These are phyloP conservation scores for Hyaloscypha variabilis DNA, from an alignment of 495 filamentous ascomycete species.

Conservation along the genomic window DNA sequence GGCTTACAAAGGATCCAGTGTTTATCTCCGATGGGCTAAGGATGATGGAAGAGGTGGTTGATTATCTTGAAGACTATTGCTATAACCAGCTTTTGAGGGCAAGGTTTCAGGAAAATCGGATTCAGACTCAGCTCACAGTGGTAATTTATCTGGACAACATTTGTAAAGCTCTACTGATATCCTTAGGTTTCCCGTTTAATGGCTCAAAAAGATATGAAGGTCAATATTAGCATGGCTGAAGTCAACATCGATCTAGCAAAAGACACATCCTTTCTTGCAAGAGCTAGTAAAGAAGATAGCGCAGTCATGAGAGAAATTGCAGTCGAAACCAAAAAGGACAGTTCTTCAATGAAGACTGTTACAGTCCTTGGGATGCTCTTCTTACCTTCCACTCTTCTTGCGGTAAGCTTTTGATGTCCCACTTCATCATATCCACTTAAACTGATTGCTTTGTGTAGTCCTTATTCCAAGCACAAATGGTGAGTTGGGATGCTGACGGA, in stretches of 20 bases:
- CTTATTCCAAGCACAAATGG: not conserved
- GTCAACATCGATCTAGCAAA: not conserved
- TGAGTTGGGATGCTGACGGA: not conserved
- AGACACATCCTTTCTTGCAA: not conserved
- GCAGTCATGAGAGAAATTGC: slow-evolving; percentile 35
- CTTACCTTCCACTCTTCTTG: slow-evolving; percentile 51
- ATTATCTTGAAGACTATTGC: not conserved
- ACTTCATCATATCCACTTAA: not conserved
- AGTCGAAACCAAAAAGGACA: slow-evolving; percentile 53
- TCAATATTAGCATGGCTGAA: slow-evolving; percentile 1
- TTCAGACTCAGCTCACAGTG: not conserved
- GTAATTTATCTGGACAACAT: not conserved
- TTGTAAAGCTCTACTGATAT: not conserved
- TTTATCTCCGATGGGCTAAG: not conserved
- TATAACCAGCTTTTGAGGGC: not conserved
- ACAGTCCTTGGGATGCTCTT: slow-evolving; percentile 56
- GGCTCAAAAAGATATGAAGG: slow-evolving; percentile 16
- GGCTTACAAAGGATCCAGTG: not conserved
- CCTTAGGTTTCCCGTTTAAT: slow-evolving; percentile 19
- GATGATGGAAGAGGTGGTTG: not conserved
- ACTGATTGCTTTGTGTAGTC: not conserved
- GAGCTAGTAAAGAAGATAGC: slow-evolving; percentile 8
- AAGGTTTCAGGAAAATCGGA: not conserved
- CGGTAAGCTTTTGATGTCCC: slow-evolving; percentile 15
- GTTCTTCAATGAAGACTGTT: slow-evolving; percentile 55